Conservation (phyloP, 2,329 filamentous ascomycete genomes). For the Lachnellula subtilissima region DNA sequence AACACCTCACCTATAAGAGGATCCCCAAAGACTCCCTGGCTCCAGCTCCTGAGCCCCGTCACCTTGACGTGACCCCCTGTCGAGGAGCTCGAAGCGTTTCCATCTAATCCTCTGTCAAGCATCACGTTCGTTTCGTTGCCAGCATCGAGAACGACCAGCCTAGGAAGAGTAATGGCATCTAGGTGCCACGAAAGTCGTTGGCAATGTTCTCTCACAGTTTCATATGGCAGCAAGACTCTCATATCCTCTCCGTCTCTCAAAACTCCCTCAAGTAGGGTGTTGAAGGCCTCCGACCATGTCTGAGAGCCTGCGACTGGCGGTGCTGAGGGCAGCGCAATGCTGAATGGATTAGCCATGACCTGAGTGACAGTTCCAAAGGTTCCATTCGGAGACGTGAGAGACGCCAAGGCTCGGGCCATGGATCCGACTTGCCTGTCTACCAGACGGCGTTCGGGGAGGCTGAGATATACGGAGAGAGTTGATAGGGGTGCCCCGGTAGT, state of each 20-base stretch:
- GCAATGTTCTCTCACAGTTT: constrained; percentile 49
- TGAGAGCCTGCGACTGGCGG: constrained; percentile 27
- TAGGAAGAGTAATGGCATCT: constrained; percentile 47
- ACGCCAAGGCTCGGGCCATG: constrained; percentile 25
- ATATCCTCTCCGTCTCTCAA: constrained; percentile 58
- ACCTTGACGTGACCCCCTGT: constrained; percentile 28
- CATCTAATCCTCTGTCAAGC: constrained; percentile 29
- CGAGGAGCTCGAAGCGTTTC: constrained; percentile 3
- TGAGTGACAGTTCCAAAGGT: constrained; percentile 27
- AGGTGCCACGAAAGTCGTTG: constrained; percentile 44
- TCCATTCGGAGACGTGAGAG: constrained; percentile 24
- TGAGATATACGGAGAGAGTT: constrained; percentile 24
- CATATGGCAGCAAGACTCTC: constrained; percentile 53
- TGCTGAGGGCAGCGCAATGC: constrained; percentile 1
- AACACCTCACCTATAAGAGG: constrained; percentile 50
- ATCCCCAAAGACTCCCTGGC: constrained; percentile 55
- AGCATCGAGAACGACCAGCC: constrained; percentile 51
- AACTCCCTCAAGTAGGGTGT: constrained; percentile 50
- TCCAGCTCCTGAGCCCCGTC: constrained; percentile 54
- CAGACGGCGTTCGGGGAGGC: constrained; percentile 17
- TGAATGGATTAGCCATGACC: constrained; percentile 22
- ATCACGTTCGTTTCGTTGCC: constrained; percentile 47
- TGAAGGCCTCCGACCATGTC: constrained; percentile 54
- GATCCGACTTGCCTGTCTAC: constrained; percentile 28
- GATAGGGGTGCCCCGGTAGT: constrained; percentile 24